A percentile compares a stretch with the other conserved stretches of the same genome.
Evolutionary conservation across 257 asterid species (phyloP).

Genomic region (Solanum habrochaites): DNA sequence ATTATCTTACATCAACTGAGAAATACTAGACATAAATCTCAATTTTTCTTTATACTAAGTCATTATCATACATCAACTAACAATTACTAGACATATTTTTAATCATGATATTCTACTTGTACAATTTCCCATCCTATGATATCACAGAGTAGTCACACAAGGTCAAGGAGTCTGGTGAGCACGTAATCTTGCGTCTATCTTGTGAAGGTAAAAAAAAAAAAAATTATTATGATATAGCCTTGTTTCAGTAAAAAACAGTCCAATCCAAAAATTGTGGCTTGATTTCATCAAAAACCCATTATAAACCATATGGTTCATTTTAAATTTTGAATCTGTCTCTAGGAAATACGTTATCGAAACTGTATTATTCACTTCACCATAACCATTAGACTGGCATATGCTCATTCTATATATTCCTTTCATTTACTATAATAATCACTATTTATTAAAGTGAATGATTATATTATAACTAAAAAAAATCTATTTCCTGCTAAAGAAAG

Average conservation of each 20-base stretch:
- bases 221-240: not conserved
- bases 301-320: not conserved
- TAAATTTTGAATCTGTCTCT: not conserved
- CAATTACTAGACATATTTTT: not conserved
- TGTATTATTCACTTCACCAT: not conserved
- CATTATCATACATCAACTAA: not conserved
- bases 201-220: too few relatives aligned
- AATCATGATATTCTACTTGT: not conserved
- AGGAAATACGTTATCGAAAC: not conserved
- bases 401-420: not conserved
- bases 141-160: too few relatives aligned
- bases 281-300: not conserved
- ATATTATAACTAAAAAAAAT: not conserved
- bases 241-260: not conserved
- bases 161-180: fast-evolving
- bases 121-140: not conserved
- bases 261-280: not conserved
- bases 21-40: not conserved
- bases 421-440: not conserved
- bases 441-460: not conserved
- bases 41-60: not conserved
- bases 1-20: not conserved
- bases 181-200: not conserved
- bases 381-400: not conserved
- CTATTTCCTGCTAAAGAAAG: not conserved